phyloP scores from a whole-genome alignment of 768 basidiomycete species.

The Mycena rebaudengoi region DNA sequence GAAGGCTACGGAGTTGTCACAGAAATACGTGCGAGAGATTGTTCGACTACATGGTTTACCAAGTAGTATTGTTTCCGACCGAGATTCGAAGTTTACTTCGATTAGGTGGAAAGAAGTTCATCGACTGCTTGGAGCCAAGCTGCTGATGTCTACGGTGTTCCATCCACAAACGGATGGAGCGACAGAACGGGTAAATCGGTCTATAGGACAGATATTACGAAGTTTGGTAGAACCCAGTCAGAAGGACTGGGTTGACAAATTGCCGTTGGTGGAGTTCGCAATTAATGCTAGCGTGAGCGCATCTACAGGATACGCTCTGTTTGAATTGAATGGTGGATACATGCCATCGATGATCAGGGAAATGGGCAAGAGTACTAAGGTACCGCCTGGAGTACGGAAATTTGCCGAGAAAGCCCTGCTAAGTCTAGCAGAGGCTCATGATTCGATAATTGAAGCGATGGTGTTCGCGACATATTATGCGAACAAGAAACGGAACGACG shows the following conservation, averaged over 20 bases:
- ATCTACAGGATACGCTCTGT: slow-evolving; percentile 45
- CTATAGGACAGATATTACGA: slow-evolving; percentile 39
- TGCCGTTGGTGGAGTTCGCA: background rate
- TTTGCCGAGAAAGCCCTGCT: slow-evolving; percentile 35
- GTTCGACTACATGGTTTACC: slow-evolving; percentile 52
- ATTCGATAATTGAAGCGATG: slow-evolving; percentile 44
- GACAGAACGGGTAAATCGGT: slow-evolving; percentile 45
- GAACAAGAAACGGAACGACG: slow-evolving; percentile 30
- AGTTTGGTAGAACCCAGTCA: slow-evolving; percentile 37
- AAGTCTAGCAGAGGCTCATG: slow-evolving; percentile 42
- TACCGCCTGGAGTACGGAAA: slow-evolving; percentile 28
- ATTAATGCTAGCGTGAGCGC: slow-evolving; percentile 37
- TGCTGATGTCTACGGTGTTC: slow-evolving; percentile 47
- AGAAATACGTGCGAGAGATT: slow-evolving; percentile 42
- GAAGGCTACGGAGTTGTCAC: slow-evolving; percentile 41
- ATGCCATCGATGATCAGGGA: slow-evolving; percentile 34
- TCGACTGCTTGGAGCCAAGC: slow-evolving; percentile 35
- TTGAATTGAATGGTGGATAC: slow-evolving; percentile 37
- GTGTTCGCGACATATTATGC: slow-evolving; percentile 40
- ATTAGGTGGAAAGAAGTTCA: slow-evolving; percentile 49
- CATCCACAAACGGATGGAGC: slow-evolving; percentile 54
- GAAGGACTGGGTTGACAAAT: background rate
- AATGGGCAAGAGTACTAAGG: background rate
- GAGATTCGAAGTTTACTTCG: slow-evolving; percentile 52
- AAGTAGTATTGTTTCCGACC: slow-evolving; percentile 46